Evolutionary conservation across 352 stramenopile genomes (phyloP), one percentile per base, ranked within the genome.

Genomic region (Pseudoperonospora humuli): DNA sequence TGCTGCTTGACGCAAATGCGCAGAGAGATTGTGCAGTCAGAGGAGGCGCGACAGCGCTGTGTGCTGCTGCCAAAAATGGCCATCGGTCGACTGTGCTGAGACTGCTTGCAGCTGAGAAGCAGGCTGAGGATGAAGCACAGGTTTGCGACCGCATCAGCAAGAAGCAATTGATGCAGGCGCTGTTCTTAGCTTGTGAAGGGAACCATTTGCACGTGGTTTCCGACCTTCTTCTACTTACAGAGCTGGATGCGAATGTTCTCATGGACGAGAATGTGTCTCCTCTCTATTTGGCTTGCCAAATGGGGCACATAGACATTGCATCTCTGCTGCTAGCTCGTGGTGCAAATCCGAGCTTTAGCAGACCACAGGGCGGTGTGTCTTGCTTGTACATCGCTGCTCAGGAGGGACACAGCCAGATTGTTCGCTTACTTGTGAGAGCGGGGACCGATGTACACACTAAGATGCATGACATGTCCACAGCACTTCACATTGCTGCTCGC

Each of bases 241-340:
- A 70, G 8, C 31, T 86, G 21, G 54, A 83, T 37, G 75, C 73
- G 11, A 84, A 93, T 47, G 65, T 75, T 15, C 54, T 86, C 15
- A 86, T 91, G 67, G 75, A 86, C 32, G 71, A 82, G 42, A 86
- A 77, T 44, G 75, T 90, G 14, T 75, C 80, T 14, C 76, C 76
- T 32, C 66, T 93, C 20, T 93, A 93, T 43, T 59, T 93, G 31
- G 77, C 75, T 13, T 87, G 75, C 42, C 80, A 93, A 56, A 93
- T 93, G 74, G 80, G 80, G 15, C 74, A 89, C 50, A 62, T 71
- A 8, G 56, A 53, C 15, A 72, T 90, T 14, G 78, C 76, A 3
- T 57, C 71, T 14, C 31, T 85, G 20, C 53, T 93, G 21, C 54
- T 89, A 11, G 44, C 55, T 19, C 69, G 68, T 19, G 67, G 76